These are phyloP conservation scores for Halophytophthora polymorphica DNA, from an alignment of 352 stramenopile genomes.

Conservation along the genomic window DNA sequence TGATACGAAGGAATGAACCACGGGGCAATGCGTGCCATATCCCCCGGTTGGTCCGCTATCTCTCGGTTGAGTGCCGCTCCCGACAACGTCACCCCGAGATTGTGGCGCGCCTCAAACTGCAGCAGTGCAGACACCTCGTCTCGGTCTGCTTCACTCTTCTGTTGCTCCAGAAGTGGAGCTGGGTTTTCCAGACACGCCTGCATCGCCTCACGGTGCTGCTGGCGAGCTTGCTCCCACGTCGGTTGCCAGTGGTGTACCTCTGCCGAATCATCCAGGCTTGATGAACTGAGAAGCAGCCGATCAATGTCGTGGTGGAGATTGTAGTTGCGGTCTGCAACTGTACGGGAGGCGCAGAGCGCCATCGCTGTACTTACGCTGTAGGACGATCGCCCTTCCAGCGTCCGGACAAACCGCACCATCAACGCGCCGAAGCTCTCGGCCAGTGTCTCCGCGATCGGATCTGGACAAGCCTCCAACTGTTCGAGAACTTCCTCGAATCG, in stretches of 20 bases:
- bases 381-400: not conserved
- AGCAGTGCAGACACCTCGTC: not conserved
- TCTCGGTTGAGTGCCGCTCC: not conserved
- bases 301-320: constrained; percentile 6
- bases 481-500: too few relatives aligned
- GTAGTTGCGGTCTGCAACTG: constrained; percentile 1
- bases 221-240: not conserved
- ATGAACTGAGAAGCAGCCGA: not conserved
- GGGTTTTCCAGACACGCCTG: not conserved
- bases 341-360: constrained; percentile 3
- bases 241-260: constrained; percentile 1
- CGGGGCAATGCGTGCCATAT: not conserved
- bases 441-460: too few relatives aligned
- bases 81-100: not conserved
- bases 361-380: not conserved
- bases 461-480: too few relatives aligned
- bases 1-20: constrained; percentile 12
- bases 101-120: constrained; percentile 1
- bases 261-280: not conserved
- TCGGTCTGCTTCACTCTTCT: not conserved
- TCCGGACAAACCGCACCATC: too few relatives aligned
- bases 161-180: not conserved
- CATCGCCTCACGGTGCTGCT: not conserved
- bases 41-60: not conserved
- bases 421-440: too few relatives aligned